Evolutionary conservation across 2,329 filamentous ascomycete genomes (phyloP).

Genomic region (Pseudopyricularia javanii): DNA sequence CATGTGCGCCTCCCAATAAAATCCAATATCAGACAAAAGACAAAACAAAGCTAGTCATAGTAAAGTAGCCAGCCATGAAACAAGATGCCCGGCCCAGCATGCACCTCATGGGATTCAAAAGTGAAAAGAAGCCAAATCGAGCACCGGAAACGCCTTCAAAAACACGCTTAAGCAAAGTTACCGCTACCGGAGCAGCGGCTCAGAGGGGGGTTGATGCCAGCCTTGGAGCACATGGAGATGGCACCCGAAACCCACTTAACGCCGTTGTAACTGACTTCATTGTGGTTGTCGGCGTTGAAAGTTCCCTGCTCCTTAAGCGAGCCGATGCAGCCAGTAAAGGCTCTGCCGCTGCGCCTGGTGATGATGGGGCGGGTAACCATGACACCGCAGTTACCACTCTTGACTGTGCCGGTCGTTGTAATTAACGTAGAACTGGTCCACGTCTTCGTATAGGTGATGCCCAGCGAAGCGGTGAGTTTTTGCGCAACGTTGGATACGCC

Average conservation of each 20-base stretch:
- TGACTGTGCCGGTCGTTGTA: background rate
- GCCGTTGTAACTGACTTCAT: background rate
- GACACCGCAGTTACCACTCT: background rate
- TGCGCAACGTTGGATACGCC: background rate
- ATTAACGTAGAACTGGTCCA: background rate
- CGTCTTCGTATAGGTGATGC: background rate
- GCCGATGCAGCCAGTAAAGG: background rate
- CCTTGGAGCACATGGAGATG: slow-evolving; percentile 3
- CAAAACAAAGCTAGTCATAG: too few species aligned
- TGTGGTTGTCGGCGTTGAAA: slow-evolving; percentile 1
- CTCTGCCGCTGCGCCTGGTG: background rate
- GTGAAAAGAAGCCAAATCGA: background rate
- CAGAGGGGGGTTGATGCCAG: background rate
- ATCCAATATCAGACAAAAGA: too few species aligned
- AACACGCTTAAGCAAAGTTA: background rate
- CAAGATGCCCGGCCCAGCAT: too few species aligned
- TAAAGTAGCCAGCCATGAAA: too few species aligned
- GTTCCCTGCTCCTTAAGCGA: background rate
- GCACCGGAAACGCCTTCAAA: too few species aligned
- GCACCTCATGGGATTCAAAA: background rate
- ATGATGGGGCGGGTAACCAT: background rate
- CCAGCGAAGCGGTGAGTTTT: background rate
- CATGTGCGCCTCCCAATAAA: too few species aligned
- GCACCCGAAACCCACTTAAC: slow-evolving; percentile 1
- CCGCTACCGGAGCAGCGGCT: slow-evolving; percentile 2